Percentiles rank a stretch among this genome's conserved stretches.
phyloP scores from a whole-genome alignment of 2,329 filamentous ascomycete genomes.

The Pseudocercospora vitis region DNA sequence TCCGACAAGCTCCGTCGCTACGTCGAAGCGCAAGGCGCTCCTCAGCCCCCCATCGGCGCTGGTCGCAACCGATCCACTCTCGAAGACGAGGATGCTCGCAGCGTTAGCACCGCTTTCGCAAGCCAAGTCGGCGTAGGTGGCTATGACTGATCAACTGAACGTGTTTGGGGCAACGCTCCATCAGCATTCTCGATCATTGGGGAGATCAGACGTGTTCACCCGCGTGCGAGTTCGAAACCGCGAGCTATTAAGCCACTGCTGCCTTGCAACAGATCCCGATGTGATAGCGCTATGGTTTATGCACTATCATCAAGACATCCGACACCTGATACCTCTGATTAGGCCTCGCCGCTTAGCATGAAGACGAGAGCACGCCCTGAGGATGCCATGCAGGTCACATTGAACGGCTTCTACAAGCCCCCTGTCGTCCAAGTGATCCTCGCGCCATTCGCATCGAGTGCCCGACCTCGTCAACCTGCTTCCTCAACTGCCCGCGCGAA shows the following conservation, averaged over 20 bases:
- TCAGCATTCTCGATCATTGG: constrained; percentile 22
- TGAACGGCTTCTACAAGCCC: too few relatives aligned
- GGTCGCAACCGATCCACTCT: constrained; percentile 52
- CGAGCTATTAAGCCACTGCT: constrained; percentile 8
- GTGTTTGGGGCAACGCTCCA: constrained; percentile 17
- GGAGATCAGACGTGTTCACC: constrained; percentile 17
- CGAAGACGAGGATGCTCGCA: constrained; percentile 90
- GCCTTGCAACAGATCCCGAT: not conserved
- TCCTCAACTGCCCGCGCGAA: too few relatives aligned
- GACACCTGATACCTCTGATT: not conserved
- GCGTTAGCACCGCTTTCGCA: constrained; percentile 92
- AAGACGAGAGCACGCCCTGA: not conserved
- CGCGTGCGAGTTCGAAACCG: constrained; percentile 16
- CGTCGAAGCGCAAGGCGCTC: constrained; percentile 64
- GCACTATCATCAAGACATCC: not conserved
- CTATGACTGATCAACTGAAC: constrained; percentile 33
- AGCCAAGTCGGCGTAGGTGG: constrained; percentile 68
- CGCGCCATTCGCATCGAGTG: too few relatives aligned
- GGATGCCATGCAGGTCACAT: not conserved
- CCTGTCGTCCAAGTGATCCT: too few relatives aligned
- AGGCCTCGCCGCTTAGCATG: not conserved
- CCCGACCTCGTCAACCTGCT: too few relatives aligned
- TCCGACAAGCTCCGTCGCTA: constrained; percentile 93
- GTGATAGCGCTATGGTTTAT: not conserved
- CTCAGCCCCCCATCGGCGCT: constrained; percentile 58